Conservation (phyloP, 176 grass and related monocot genomes). For the Oropetium thomaeum region DNA sequence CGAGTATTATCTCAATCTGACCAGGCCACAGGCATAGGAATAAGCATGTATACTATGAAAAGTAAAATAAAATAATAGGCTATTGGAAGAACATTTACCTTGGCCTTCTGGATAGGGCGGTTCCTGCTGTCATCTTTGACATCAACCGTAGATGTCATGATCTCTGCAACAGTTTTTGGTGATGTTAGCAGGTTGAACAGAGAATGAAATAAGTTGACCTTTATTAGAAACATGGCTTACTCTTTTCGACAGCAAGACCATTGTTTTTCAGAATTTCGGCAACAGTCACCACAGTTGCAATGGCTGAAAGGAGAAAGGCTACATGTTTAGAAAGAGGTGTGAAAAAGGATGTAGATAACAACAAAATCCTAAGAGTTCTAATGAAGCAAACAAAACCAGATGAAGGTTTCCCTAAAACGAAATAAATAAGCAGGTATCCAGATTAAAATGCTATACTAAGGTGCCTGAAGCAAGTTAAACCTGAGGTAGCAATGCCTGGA, state of each 20-base stretch:
- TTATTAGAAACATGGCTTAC: conserved; percentile 38
- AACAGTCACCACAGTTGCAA: conserved; percentile 84
- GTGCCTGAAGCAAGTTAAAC: not conserved
- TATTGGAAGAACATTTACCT: conserved; percentile 45
- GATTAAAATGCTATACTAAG: not conserved
- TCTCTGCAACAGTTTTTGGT: conserved; percentile 41
- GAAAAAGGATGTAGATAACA: not conserved
- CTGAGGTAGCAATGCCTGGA: not conserved
- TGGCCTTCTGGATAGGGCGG: conserved; percentile 85
- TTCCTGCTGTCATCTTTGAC: conserved; percentile 70
- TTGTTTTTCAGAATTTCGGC: conserved; percentile 96
- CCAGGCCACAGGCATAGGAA: not conserved
- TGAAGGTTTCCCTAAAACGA: not conserved
- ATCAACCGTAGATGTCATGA: conserved; percentile 82
- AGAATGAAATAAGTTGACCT: not conserved
- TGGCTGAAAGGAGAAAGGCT: conserved; percentile 54
- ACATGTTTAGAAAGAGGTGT: not conserved
- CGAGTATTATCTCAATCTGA: conserved; percentile 91
- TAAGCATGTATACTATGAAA: not conserved
- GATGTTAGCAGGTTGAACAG: not conserved
- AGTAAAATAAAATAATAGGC: not conserved
- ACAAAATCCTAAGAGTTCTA: not conserved
- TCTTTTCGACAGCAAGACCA: conserved; percentile 83
- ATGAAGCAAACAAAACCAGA: not conserved
- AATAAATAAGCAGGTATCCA: not conserved